Evolutionary conservation across 2,329 filamentous ascomycete species (phyloP).

Genomic region (Trematosphaeria pertusa): DNA sequence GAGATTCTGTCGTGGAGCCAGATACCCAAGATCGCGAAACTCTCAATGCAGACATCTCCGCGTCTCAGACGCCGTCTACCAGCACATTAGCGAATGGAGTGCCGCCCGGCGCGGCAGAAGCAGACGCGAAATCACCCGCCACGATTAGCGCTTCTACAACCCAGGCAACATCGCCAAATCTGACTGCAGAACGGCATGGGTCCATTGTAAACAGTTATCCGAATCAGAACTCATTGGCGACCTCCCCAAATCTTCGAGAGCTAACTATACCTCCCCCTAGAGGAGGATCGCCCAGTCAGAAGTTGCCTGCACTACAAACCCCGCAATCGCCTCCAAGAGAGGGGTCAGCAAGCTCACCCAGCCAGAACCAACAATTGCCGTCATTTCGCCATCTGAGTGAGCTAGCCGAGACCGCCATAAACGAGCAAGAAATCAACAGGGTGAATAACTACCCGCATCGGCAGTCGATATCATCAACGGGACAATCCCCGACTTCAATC

Average conservation of each 20-base stretch:
- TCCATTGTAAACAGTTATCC: constrained; percentile 26
- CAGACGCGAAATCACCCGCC: constrained; percentile 14
- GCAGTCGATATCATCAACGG: constrained; percentile 45
- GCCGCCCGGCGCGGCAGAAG: constrained; percentile 8
- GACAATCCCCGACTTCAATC: constrained; percentile 44
- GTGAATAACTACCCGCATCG: constrained; percentile 40
- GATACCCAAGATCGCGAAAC: constrained; percentile 16
- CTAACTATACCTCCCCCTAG: constrained; percentile 39
- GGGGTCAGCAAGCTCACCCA: constrained; percentile 35
- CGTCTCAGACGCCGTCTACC: constrained; percentile 13
- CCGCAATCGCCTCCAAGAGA: constrained; percentile 39
- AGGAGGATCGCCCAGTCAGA: constrained; percentile 35
- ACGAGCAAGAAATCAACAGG: constrained; percentile 35
- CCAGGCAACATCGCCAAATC: constrained; percentile 18
- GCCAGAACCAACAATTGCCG: constrained; percentile 37
- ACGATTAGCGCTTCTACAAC: constrained; percentile 13
- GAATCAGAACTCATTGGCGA: constrained; percentile 31
- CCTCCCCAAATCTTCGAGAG: constrained; percentile 38
- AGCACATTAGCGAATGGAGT: constrained; percentile 15
- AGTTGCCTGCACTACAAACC: constrained; percentile 46
- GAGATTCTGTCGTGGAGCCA: constrained; percentile 26
- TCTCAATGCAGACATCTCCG: constrained; percentile 14
- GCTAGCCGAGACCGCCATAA: constrained; percentile 42
- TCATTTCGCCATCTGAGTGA: constrained; percentile 44
- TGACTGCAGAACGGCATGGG: constrained; percentile 23